A percentile compares a stretch with the other conserved stretches of the same genome.
These are phyloP conservation scores for Exserohilum turcica DNA, from an alignment of 2,329 filamentous ascomycete species.

Conservation along the genomic window DNA sequence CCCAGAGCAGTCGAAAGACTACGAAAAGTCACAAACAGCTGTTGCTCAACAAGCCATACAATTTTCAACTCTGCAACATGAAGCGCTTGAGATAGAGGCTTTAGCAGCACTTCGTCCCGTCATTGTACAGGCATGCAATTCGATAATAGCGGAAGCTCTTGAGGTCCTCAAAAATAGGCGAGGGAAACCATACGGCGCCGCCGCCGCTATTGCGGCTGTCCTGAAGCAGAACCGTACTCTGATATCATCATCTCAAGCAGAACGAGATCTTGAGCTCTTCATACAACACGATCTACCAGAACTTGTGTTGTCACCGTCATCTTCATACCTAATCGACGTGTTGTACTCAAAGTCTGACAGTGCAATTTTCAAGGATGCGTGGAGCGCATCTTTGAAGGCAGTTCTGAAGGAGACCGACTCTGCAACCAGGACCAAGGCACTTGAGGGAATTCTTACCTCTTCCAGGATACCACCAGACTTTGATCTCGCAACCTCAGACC, in stretches of 20 bases:
- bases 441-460: constrained; percentile 44
- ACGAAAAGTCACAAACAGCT: constrained; percentile 71
- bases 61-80: constrained; percentile 61
- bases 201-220: constrained; percentile 61
- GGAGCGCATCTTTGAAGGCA: constrained; percentile 38
- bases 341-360: constrained; percentile 57
- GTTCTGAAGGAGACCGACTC: constrained; percentile 37
- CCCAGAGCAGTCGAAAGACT: constrained; percentile 81
- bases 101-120: constrained; percentile 15
- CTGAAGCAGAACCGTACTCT: constrained; percentile 53
- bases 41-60: constrained; percentile 70
- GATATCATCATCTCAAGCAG: constrained; percentile 50
- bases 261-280: constrained; percentile 51
- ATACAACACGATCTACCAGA: constrained; percentile 61
- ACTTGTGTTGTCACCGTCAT: constrained; percentile 71
- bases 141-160: constrained; percentile 57
- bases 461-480: constrained; percentile 44
- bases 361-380: constrained; percentile 37
- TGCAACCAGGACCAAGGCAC: constrained; percentile 31
- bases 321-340: constrained; percentile 67
- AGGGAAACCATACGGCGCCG: constrained; percentile 70
- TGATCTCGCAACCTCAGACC: constrained; percentile 41
- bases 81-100: constrained; percentile 16
- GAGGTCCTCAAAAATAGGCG: constrained; percentile 59
- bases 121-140: constrained; percentile 46